A percentile compares a stretch with the other conserved stretches of the same genome.
Evolutionary conservation across 345 rosid species (phyloP).

Genomic region (Hibiscus syriacus): DNA sequence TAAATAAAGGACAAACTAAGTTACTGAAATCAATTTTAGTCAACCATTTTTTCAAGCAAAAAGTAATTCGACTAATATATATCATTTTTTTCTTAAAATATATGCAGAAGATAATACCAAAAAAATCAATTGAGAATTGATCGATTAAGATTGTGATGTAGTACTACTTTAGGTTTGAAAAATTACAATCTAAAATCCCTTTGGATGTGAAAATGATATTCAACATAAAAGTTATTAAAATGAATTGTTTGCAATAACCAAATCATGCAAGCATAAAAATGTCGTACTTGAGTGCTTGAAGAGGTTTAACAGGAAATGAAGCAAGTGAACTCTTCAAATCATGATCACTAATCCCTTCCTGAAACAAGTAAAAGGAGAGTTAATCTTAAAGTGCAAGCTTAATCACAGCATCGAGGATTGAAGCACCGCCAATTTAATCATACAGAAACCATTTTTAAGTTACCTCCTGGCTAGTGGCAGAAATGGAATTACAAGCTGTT

Average conservation of each 20-base stretch:
- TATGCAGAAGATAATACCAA: neutral
- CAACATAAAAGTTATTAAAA: neutral
- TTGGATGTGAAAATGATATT: neutral
- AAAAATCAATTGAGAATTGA: neutral
- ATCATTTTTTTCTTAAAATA: neutral
- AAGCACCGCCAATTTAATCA: neutral
- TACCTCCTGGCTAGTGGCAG: slow-evolving; percentile 63
- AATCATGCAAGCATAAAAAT: slow-evolving; percentile 2
- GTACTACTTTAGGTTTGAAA: neutral
- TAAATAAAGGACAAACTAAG: neutral
- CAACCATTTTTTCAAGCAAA: neutral
- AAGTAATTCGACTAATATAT: neutral
- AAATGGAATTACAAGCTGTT: slow-evolving; percentile 33
- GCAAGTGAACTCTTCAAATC: slow-evolving; percentile 76
- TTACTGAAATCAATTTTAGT: neutral
- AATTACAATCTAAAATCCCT: neutral
- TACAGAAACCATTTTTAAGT: neutral
- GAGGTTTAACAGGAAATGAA: slow-evolving; percentile 78
- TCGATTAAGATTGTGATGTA: neutral
- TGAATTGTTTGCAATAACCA: neutral
- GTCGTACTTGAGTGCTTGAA: slow-evolving; percentile 70
- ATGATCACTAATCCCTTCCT: slow-evolving; percentile 55
- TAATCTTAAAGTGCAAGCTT: slow-evolving; percentile 14
- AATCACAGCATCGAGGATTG: neutral
- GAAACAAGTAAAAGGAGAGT: slow-evolving; percentile 22